A percentile compares a stretch with the other conserved stretches of the same genome.
These are phyloP conservation scores for Rhododendron ovatum DNA, from an alignment of 148 eudicot genomes.

Conservation along the genomic window DNA sequence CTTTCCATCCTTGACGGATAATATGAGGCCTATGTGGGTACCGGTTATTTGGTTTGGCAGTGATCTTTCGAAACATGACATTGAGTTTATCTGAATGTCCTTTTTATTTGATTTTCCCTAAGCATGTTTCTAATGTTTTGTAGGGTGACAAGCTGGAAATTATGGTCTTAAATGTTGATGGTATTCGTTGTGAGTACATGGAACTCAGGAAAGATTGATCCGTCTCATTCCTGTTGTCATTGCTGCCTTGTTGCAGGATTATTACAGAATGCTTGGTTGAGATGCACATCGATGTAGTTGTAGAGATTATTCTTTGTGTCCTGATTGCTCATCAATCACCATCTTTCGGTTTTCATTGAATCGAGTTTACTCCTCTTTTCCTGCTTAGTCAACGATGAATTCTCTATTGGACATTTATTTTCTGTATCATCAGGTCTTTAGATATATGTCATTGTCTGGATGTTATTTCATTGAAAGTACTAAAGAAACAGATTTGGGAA, in stretches of 20 bases:
- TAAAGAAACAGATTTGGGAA: neutral
- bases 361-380: neutral
- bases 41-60: neutral
- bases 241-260: neutral
- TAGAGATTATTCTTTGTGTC: neutral
- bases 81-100: neutral
- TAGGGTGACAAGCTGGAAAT: slow-evolving; percentile 97
- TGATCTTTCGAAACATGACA: no score
- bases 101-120: neutral
- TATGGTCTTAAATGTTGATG: slow-evolving; percentile 59
- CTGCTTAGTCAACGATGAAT: neutral
- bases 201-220: slow-evolving; percentile 71
- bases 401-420: neutral
- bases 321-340: neutral
- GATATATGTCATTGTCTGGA: neutral
- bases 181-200: slow-evolving; percentile 65
- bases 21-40: neutral
- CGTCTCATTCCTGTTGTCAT: neutral
- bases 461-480: neutral
- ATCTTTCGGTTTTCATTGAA: neutral
- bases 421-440: neutral
- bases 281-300: neutral
- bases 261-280: neutral
- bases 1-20: neutral
- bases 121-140: slow-evolving; percentile 4